Conservation (phyloP, 192 early-diverging fungal species). For the Rhizoclosmatium sp. region DNA sequence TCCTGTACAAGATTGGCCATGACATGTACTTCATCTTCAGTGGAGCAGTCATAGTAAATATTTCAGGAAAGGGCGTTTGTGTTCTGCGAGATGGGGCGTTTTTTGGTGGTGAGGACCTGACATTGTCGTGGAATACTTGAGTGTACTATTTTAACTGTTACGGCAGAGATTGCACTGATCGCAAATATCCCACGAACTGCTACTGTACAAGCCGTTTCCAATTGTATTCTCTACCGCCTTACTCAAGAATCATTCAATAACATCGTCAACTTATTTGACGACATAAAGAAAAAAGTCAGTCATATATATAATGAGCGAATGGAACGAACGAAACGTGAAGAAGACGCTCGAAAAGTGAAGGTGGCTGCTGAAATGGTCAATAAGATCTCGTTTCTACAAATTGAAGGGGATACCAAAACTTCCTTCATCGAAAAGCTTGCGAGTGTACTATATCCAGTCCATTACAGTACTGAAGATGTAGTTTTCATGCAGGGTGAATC, state of each 20-base stretch:
- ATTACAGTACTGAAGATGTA: conserved; percentile 34
- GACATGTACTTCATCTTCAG: conserved; percentile 56
- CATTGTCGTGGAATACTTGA: too few species aligned
- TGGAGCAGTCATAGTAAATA: conserved; percentile 33
- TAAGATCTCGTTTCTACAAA: conserved; percentile 49
- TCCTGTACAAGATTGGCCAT: conserved; percentile 49
- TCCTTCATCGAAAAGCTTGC: conserved; percentile 33
- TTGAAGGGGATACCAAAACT: conserved; percentile 41
- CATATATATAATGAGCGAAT: conserved; percentile 54
- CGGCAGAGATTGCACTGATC: conserved; percentile 33
- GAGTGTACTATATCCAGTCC: conserved; percentile 5
- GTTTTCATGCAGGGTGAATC: conserved; percentile 50
- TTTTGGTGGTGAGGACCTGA: conserved; percentile 32
- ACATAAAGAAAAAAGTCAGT: conserved; percentile 48
- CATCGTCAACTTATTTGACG: conserved; percentile 45
- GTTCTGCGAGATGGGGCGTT: conserved; percentile 25
- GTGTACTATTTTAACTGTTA: neutral
- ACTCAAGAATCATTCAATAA: conserved; percentile 19
- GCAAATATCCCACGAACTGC: conserved; percentile 43
- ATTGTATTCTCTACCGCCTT: conserved; percentile 32
- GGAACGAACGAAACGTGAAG: conserved; percentile 49
- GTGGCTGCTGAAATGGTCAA: conserved; percentile 13
- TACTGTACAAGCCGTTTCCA: conserved; percentile 39
- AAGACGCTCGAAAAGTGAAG: conserved; percentile 24
- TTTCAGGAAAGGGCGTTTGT: conserved; percentile 20